phyloP scores from a whole-genome alignment of 2,329 filamentous ascomycete genomes.

The Neopestalotiopsis rosae region DNA sequence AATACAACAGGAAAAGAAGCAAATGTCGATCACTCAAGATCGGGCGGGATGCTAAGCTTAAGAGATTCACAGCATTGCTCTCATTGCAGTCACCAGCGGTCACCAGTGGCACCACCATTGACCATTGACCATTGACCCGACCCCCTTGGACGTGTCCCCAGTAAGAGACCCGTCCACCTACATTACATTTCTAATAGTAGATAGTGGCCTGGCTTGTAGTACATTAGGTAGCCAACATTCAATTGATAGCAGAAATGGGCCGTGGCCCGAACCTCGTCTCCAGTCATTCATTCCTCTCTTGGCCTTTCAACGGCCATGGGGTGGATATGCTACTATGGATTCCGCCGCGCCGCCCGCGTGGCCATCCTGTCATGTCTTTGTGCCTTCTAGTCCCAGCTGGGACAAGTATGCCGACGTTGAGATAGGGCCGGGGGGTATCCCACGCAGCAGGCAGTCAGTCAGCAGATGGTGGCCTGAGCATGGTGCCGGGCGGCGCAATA shows the following conservation, averaged over 20 bases:
- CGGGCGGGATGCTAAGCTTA: slow-evolving; percentile 16
- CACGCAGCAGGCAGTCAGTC: not conserved
- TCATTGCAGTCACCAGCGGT: not conserved
- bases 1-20: slow-evolving; percentile 4
- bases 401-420: slow-evolving; percentile 4
- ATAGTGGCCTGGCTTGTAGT: not conserved
- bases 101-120: too few relatives aligned
- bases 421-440: not conserved
- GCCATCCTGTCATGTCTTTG: not conserved
- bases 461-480: slow-evolving; percentile 6
- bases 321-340: not conserved
- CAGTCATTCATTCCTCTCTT: not conserved
- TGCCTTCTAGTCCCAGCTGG: slow-evolving; percentile 11
- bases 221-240: not conserved
- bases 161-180: not conserved
- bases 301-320: slow-evolving; percentile 1
- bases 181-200: slow-evolving; percentile 3
- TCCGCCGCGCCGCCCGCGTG: not conserved
- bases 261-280: not conserved
- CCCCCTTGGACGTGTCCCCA: not conserved
- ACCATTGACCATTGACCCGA: too few relatives aligned
- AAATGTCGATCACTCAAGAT: slow-evolving; percentile 12
- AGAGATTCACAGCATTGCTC: slow-evolving; percentile 9
- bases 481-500: not conserved
- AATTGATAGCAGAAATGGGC: not conserved